These are phyloP conservation scores for Cladophialophora yegresii DNA, from an alignment of 2,329 filamentous ascomycete genomes.

Conservation along the genomic window DNA sequence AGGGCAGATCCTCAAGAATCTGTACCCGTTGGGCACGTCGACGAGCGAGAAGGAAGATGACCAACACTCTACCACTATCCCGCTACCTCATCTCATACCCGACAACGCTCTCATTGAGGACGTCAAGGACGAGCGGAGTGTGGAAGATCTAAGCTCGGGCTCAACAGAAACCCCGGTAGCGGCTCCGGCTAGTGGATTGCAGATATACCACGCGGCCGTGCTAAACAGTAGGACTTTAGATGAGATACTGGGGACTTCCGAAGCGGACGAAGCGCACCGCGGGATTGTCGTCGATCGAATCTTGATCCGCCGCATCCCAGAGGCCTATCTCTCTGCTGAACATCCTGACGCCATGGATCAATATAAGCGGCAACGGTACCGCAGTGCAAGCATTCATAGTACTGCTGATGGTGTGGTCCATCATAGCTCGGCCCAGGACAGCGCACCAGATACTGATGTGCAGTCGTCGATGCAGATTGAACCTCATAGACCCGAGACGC, in stretches of 20 bases:
- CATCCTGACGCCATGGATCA: slow-evolving; percentile 1
- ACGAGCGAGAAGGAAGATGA: slow-evolving; percentile 19
- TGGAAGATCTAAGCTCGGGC: not conserved
- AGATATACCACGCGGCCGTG: slow-evolving; percentile 29
- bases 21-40: slow-evolving; percentile 21
- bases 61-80: slow-evolving; percentile 9
- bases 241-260: slow-evolving; percentile 28
- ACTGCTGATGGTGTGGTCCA: slow-evolving; percentile 10
- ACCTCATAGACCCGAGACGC: not conserved
- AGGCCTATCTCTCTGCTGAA: not conserved
- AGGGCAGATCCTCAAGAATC: slow-evolving; percentile 15
- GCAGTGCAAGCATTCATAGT: slow-evolving; percentile 13
- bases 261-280: slow-evolving; percentile 1
- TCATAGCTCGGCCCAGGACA: not conserved
- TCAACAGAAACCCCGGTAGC: slow-evolving; percentile 7
- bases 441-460: not conserved
- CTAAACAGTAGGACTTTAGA: slow-evolving; percentile 25
- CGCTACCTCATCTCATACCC: not conserved
- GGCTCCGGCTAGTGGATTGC: slow-evolving; percentile 17
- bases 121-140: slow-evolving; percentile 10
- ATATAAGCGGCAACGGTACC: slow-evolving; percentile 12
- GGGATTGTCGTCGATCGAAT: not conserved
- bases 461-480: not conserved
- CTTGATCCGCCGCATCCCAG: slow-evolving; percentile 2
- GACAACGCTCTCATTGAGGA: slow-evolving; percentile 16